Percentiles rank a stretch among this genome's conserved stretches.
Conservation (phyloP, 1,139 yeast species). For the Debaryomycetaceae sp. region DNA sequence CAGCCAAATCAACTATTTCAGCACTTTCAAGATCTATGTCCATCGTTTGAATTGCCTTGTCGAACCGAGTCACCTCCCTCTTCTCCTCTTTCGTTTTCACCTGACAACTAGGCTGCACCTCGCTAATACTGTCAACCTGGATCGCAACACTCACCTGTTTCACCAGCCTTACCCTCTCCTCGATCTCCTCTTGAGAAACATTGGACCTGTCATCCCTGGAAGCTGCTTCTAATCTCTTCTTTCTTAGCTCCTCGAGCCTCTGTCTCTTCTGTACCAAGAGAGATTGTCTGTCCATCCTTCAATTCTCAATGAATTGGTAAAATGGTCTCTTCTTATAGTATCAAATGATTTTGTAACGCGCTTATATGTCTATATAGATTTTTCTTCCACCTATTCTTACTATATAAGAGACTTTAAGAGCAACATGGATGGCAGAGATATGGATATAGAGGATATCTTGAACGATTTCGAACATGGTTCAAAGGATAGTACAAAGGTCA, state of each 20-base stretch:
- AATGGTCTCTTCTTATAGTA: not conserved
- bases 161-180: slow-evolving; percentile 5
- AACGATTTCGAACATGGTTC: slow-evolving; percentile 50
- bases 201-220: slow-evolving; percentile 10
- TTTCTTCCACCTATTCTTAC: no score
- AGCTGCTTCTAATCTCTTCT: slow-evolving; percentile 21
- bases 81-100: not conserved
- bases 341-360: slow-evolving; percentile 6
- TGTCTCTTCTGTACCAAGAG: slow-evolving; percentile 41
- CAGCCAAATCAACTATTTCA: not conserved
- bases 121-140: slow-evolving; percentile 20
- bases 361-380: no score
- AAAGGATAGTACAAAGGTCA: slow-evolving; percentile 9
- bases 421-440: slow-evolving; percentile 9
- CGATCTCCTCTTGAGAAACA: slow-evolving; percentile 15
- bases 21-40: not conserved
- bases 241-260: slow-evolving; percentile 39
- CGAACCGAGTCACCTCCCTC: slow-evolving; percentile 22
- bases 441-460: slow-evolving; percentile 69
- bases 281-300: slow-evolving; percentile 35
- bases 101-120: not conserved
- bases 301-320: not conserved
- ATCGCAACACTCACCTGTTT: slow-evolving; percentile 22
- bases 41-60: slow-evolving; percentile 27
- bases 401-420: not conserved